Conservation (phyloP, 805 yeast genomes). For the Kodamaea leandrae region DNA sequence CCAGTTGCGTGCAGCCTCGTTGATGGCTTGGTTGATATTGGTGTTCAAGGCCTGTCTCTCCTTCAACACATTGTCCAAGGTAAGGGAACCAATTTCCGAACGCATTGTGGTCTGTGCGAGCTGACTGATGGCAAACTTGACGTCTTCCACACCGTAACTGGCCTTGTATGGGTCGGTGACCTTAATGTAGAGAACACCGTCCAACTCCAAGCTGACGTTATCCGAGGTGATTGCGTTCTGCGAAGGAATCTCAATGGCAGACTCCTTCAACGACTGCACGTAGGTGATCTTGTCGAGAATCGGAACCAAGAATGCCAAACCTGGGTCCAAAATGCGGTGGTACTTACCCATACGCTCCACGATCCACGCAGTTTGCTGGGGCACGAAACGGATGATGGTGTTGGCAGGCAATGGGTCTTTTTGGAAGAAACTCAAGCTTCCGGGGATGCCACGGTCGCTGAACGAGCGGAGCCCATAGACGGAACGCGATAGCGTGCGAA, state of each 20-base stretch:
- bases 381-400: conserved; percentile 74
- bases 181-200: conserved; percentile 76
- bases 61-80: conserved; percentile 72
- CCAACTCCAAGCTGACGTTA: conserved; percentile 80
- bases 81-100: conserved; percentile 80
- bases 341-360: conserved; percentile 91
- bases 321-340: conserved; percentile 64
- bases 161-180: conserved; percentile 84
- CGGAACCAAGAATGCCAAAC: conserved; percentile 71
- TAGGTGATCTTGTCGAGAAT: conserved; percentile 72
- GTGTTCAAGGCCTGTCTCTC: conserved; percentile 72
- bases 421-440: conserved; percentile 53
- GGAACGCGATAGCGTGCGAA: too few species aligned
- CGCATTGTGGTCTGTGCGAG: conserved; percentile 91
- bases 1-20: conserved; percentile 85
- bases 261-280: conserved; percentile 78
- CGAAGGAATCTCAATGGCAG: conserved; percentile 80
- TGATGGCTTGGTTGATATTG: conserved; percentile 74
- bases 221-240: conserved; percentile 86
- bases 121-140: conserved; percentile 80
- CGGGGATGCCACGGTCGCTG: conserved; percentile 4
- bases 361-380: conserved; percentile 88
- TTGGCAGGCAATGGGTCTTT: conserved; percentile 67
- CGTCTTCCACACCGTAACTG: conserved; percentile 83
- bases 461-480: not conserved